Evolutionary conservation across 2,329 filamentous ascomycete species (phyloP).

Genomic region (Pseudopithomyces maydicus): DNA sequence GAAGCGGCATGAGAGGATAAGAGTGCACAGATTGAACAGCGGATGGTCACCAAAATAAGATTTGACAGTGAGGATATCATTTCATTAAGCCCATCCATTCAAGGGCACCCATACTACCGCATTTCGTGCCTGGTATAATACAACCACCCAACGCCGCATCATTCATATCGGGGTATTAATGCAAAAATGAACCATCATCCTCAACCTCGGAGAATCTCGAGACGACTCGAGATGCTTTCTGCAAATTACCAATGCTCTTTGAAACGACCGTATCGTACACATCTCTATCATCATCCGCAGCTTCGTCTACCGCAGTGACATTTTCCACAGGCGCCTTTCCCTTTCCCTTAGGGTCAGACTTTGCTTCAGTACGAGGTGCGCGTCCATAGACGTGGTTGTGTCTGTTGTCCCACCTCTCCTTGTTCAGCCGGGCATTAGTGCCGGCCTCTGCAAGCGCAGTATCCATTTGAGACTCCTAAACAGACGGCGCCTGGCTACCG

Average conservation of each 20-base stretch:
- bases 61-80: too few species aligned
- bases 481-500: not conserved
- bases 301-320: not conserved
- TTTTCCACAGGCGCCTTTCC: too few species aligned
- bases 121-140: too few species aligned
- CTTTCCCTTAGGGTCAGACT: not conserved
- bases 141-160: constrained; percentile 1
- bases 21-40: too few species aligned
- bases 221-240: not conserved
- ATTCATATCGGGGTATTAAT: constrained; percentile 1
- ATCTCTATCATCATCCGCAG: not conserved
- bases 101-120: too few species aligned
- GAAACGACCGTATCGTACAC: not conserved
- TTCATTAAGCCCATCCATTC: too few species aligned
- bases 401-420: not conserved
- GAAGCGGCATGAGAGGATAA: constrained; percentile 32
- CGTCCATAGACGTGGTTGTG: not conserved
- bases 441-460: not conserved
- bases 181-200: not conserved
- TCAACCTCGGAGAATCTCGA: not conserved
- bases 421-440: not conserved
- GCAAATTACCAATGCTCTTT: not conserved
- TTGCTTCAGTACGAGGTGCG: too few species aligned
- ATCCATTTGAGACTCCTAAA: not conserved
- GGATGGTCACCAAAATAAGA: too few species aligned